Base-by-base conservation (phyloP, 768 basidiomycete genomes). In the Trametes maxima region DNA sequence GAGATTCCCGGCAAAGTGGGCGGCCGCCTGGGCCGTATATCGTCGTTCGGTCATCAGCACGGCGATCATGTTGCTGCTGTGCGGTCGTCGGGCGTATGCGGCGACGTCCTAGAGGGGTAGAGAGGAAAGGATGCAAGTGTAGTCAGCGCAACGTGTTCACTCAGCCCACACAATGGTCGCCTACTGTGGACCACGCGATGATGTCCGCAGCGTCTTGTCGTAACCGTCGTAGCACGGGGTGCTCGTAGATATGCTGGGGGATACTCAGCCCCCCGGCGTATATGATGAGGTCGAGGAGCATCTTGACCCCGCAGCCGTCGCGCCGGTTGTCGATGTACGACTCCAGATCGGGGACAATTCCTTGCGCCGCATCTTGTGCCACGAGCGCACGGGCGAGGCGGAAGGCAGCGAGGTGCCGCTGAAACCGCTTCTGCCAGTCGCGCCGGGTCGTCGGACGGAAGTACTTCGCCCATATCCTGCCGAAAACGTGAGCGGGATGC, bases 201-300 rank as follows among this genome's bases (percentile, higher is more conserved):
- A 87, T 75, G 64, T 86, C 79, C 10, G 77, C 74, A 1, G 82
- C 82, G 49, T 75, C 67, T 28, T 74, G 68, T 39, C 73, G 76
- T 10, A 86, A 65, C 14, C 69, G 68, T 22, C 54, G 58, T 14
- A 82, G 58, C n/a, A 66, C 55, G 10, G 71, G 66, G 16, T 69
- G 63, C 13, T 69, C 68, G 19, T 66, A 62, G 3, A 69, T 66
- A 19, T 68, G 61, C 12, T 77, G 74, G 0, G 79, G 75, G 1
- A 82, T 50, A 21, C 63, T 57, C 25, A 83, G 68, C n/a, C 82
- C 80, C 45, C 81, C 82, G 0, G 80, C 75, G 57, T 84, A 75
- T 62, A 86, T 79, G 37, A 85, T 74, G 60, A 88, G 72, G 62
- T 79, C 78, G 49, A 88, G 75, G 8, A 82, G 69, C 70, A 88